phyloP scores from a whole-genome alignment of 2,329 filamentous ascomycete species.

The Talaromyces sp. region DNA sequence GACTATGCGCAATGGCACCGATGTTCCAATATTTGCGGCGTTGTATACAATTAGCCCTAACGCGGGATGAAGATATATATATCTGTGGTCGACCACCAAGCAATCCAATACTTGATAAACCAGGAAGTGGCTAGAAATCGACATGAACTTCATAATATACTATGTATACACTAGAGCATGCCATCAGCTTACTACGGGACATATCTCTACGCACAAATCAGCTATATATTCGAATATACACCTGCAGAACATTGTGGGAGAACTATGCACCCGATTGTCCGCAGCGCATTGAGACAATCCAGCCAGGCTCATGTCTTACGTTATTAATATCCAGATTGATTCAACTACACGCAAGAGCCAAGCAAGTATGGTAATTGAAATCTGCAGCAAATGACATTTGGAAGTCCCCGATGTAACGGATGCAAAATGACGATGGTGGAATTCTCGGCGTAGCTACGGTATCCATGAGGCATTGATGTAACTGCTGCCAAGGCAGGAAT shows the following conservation, averaged over 20 bases:
- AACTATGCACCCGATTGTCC: not conserved
- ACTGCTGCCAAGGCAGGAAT: conserved; percentile 6
- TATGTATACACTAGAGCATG: not conserved
- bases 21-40: not conserved
- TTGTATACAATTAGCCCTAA: not conserved
- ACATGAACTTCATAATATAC: not conserved
- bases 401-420: not conserved
- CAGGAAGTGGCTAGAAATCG: not conserved
- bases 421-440: not conserved
- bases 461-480: not conserved
- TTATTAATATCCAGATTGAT: not conserved
- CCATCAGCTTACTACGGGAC: too few species aligned
- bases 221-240: not conserved
- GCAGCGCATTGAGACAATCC: not conserved
- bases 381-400: too few species aligned
- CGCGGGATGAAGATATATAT: not conserved
- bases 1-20: not conserved
- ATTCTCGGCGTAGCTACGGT: not conserved
- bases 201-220: not conserved
- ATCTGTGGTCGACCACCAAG: not conserved
- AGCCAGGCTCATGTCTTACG: not conserved
- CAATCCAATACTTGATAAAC: too few species aligned
- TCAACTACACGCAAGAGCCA: not conserved
- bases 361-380: not conserved
- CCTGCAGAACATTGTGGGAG: not conserved